A percentile compares a stretch with the other conserved stretches of the same genome.
Evolutionary conservation across 306 rosid species (phyloP).

Genomic region (Phaseolus lunatus): DNA sequence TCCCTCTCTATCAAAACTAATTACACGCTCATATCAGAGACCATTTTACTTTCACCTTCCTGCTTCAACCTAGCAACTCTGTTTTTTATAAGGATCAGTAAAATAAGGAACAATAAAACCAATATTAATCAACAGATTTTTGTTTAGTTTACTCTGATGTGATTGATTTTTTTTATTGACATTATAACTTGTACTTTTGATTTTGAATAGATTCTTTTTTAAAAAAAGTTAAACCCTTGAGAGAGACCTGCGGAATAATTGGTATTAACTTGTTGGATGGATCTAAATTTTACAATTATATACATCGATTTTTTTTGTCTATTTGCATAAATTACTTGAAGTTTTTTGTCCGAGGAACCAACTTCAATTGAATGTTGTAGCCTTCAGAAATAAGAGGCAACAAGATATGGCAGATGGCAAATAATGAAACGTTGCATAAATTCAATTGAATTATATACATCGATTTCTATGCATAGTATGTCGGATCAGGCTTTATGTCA

Average conservation of each 20-base stretch:
- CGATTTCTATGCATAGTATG: background rate
- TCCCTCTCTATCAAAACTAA: too few relatives aligned
- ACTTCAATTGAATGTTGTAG: background rate
- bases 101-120: too few relatives aligned
- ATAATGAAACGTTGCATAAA: background rate
- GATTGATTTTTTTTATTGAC: too few relatives aligned
- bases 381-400: background rate
- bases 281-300: background rate
- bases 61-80: background rate
- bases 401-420: constrained; percentile 1
- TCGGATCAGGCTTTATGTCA: background rate
- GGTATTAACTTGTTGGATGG: background rate
- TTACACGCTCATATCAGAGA: background rate
- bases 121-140: too few relatives aligned
- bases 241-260: background rate
- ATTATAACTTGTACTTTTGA: too few relatives aligned
- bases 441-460: too few relatives aligned
- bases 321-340: background rate
- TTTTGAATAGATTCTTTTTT: background rate
- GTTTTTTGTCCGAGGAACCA: background rate
- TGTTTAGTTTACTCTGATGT: too few relatives aligned
- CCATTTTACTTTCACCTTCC: constrained; percentile 7
- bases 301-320: background rate
- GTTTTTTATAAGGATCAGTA: too few relatives aligned
- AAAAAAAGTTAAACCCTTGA: background rate